A percentile compares a stretch with the other conserved stretches of the same genome.
These are phyloP conservation scores for Maudiozyma bulderi DNA, from an alignment of 805 yeast species.

Conservation along the genomic window DNA sequence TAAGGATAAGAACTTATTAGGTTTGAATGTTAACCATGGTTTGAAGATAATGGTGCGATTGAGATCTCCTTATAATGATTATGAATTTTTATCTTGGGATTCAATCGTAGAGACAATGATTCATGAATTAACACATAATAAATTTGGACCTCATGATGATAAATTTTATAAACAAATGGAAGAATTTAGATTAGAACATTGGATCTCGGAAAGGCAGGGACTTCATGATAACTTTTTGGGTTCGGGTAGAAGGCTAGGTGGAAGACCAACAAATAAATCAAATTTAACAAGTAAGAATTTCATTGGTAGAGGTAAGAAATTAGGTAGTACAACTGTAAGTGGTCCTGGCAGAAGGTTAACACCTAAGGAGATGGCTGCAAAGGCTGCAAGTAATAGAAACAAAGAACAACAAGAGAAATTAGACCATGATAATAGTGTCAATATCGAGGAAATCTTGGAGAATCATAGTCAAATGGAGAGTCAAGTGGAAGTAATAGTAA, in stretches of 20 bases:
- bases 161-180: conserved; percentile 59
- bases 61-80: conserved; percentile 45
- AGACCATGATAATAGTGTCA: conserved; percentile 5
- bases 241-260: conserved; percentile 13
- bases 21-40: conserved; percentile 77
- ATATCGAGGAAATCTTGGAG: conserved; percentile 5
- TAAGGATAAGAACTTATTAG: conserved; percentile 51
- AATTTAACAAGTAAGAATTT: neutral
- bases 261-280: neutral
- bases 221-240: conserved; percentile 26
- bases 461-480: conserved; percentile 11
- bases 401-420: conserved; percentile 11
- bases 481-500: conserved; percentile 11
- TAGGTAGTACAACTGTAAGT: neutral
- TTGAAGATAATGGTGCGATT: conserved; percentile 61
- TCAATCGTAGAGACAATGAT: conserved; percentile 72
- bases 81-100: conserved; percentile 49
- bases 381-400: conserved; percentile 24
- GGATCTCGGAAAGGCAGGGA: conserved; percentile 26
- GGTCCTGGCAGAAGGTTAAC: conserved; percentile 1
- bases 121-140: conserved; percentile 81
- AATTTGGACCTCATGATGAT: conserved; percentile 70
- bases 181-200: conserved; percentile 43
- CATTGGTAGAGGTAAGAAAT: neutral
- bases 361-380: conserved; percentile 27